Evolutionary conservation across 345 rosid genomes (phyloP), one percentile per base, ranked within the genome.

Genomic region (Ricinus communis): DNA sequence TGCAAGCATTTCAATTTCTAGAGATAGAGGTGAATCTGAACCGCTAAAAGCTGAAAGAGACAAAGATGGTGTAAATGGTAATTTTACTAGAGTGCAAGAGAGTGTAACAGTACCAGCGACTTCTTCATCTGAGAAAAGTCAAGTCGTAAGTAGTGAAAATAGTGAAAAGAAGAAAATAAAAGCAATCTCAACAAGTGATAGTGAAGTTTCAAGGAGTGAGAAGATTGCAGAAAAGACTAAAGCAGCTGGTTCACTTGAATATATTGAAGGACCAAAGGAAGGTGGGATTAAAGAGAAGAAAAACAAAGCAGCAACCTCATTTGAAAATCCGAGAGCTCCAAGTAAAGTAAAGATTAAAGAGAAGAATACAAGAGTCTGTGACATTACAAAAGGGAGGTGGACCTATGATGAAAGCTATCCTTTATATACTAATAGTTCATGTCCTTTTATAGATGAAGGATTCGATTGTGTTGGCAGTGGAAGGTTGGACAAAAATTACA

Each of bases 371-470:
- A 68, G 76, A 59, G 82, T 75, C 28, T 91, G 96, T 64, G 96
- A 94, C 75, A 25, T 87, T 68, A 81, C 90, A 10, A 84, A 74
- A 69, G 99, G 99, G 77, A 82, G 73, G 71, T 95, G 99, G 99
- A 90, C 90, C 30, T 85, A 90, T 66, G 92, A 91, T 61, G 88
- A 77, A 75, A 81, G 79, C 74, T 87, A 85, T 66, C 93, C 96
- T 65, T 73, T 87, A 46, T 95, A 95, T 80, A 90, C 88, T 22
- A 87, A 88, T 72, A 56, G 45, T 18, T 85, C 97, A n/a, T 91
- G 97, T 69, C 96, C 96, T 38, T 89, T 88, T 64, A 90, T 95
- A 30, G 99, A 95, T 72, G 93, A 95, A 85, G 99, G 96, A 12
- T 95, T 95, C 72, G 85, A 78, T 74, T 95, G 99, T 75, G 79